These are phyloP conservation scores for Pelagophyceae sp. DNA, from an alignment of 352 stramenopile genomes.

Conservation along the genomic window DNA sequence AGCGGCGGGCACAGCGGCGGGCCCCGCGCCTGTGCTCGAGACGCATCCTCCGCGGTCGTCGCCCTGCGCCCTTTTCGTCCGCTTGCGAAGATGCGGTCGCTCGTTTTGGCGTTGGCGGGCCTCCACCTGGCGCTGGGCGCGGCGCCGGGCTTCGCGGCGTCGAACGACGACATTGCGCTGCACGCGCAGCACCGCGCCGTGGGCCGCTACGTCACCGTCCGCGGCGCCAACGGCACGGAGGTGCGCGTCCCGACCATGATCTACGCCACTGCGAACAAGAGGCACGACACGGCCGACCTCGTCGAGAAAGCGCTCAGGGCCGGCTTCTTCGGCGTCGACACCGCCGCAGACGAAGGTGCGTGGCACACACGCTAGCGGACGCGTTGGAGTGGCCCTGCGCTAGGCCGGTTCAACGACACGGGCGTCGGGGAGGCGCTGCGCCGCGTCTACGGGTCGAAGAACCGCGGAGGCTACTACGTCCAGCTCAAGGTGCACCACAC, in stretches of 20 bases:
- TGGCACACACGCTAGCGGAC: too few relatives aligned
- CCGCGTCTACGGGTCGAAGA: neutral
- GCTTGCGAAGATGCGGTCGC: too few relatives aligned
- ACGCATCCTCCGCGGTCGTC: too few relatives aligned
- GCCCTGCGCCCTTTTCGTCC: too few relatives aligned
- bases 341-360: neutral
- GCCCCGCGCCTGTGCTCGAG: too few relatives aligned
- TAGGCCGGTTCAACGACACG: slow-evolving; percentile 10
- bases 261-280: slow-evolving; percentile 5
- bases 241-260: slow-evolving; percentile 1
- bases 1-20: too few relatives aligned
- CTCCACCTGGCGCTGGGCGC: too few relatives aligned
- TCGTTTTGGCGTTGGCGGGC: too few relatives aligned
- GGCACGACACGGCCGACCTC: neutral
- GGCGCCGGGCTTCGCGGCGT: too few relatives aligned
- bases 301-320: neutral
- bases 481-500: slow-evolving; percentile 19
- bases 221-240: neutral
- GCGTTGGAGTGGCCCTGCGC: too few relatives aligned
- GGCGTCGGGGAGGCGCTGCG: slow-evolving; percentile 9
- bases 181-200: neutral
- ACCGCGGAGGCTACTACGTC: neutral
- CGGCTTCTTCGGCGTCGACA: slow-evolving; percentile 14
- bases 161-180: too few relatives aligned
- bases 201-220: neutral